A percentile compares a stretch with the other conserved stretches of the same genome.
Conservation (phyloP, 129 eudicot species). For the Artemisia tridentata region DNA sequence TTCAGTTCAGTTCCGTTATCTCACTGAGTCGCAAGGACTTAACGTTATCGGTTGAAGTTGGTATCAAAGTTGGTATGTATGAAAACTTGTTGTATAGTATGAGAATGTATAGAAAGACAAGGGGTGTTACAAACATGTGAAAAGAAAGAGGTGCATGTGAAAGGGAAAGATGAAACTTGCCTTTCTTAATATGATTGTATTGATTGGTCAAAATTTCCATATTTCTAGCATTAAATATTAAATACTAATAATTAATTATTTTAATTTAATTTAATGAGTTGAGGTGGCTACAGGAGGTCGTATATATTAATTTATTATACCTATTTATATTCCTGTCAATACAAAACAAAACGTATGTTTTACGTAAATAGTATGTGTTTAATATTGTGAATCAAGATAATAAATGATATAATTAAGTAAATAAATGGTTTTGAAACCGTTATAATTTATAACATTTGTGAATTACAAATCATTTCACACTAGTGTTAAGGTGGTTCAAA, state of each 20-base stretch:
- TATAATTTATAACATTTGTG: too few relatives aligned
- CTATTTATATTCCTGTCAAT: not conserved
- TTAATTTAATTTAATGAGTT: slow-evolving; percentile 14
- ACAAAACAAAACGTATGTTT: not conserved
- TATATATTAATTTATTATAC: too few relatives aligned
- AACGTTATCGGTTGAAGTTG: too few relatives aligned
- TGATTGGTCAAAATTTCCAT: slow-evolving; percentile 36
- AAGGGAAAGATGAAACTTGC: slow-evolving; percentile 28
- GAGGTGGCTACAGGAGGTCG: slow-evolving; percentile 27
- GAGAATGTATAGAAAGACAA: not conserved
- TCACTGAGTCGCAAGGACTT: too few relatives aligned
- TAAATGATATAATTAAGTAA: not conserved
- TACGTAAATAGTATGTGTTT: too few relatives aligned
- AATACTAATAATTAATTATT: not conserved
- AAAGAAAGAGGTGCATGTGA: slow-evolving; percentile 27
- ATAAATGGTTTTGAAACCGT: not conserved
- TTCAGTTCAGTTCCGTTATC: too few relatives aligned
- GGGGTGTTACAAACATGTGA: slow-evolving; percentile 2
- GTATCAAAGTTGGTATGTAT: slow-evolving; percentile 6
- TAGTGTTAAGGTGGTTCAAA: too few relatives aligned
- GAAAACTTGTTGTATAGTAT: slow-evolving; percentile 1
- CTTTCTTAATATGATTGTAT: slow-evolving; percentile 31
- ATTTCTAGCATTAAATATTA: slow-evolving; percentile 14
- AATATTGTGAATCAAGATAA: not conserved
- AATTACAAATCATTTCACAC: too few relatives aligned